A percentile compares a stretch with the other conserved stretches of the same genome.
These are phyloP conservation scores for Talaromyces pinophilus DNA, from an alignment of 2,329 filamentous ascomycete species.

Conservation along the genomic window DNA sequence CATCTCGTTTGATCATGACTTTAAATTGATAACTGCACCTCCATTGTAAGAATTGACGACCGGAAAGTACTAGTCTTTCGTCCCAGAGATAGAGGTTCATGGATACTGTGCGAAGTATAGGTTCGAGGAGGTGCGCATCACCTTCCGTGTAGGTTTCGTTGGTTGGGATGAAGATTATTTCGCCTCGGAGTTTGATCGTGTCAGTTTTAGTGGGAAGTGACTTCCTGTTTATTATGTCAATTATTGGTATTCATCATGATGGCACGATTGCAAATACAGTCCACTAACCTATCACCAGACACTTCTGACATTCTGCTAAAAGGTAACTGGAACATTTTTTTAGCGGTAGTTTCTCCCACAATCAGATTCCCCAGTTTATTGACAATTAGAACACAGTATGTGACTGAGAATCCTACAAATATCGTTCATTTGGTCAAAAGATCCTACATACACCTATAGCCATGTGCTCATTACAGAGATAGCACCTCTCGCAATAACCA, in stretches of 20 bases:
- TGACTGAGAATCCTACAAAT: not conserved
- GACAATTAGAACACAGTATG: not conserved
- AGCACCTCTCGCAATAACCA: not conserved
- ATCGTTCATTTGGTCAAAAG: not conserved
- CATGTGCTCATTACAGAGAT: not conserved
- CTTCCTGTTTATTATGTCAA: not conserved
- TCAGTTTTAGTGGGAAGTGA: not conserved
- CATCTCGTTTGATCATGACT: not conserved
- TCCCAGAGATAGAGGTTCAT: conserved; percentile 17
- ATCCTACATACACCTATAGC: not conserved
- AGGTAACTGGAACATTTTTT: not conserved
- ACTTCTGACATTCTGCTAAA: not conserved
- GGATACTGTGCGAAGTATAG: conserved; percentile 4
- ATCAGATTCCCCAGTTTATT: not conserved
- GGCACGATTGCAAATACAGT: not conserved
- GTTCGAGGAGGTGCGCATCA: not conserved
- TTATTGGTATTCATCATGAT: not conserved
- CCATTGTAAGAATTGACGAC: conserved; percentile 12
- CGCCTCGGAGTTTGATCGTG: conserved; percentile 12
- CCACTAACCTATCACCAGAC: not conserved
- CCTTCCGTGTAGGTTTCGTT: conserved; percentile 7
- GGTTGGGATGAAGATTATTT: conserved; percentile 3
- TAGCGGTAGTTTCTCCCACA: not conserved
- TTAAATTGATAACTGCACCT: conserved; percentile 5
- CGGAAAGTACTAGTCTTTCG: not conserved